Evolutionary conservation across 441 rosid genomes (phyloP).

Genomic region (Syzygium syzygioides): DNA sequence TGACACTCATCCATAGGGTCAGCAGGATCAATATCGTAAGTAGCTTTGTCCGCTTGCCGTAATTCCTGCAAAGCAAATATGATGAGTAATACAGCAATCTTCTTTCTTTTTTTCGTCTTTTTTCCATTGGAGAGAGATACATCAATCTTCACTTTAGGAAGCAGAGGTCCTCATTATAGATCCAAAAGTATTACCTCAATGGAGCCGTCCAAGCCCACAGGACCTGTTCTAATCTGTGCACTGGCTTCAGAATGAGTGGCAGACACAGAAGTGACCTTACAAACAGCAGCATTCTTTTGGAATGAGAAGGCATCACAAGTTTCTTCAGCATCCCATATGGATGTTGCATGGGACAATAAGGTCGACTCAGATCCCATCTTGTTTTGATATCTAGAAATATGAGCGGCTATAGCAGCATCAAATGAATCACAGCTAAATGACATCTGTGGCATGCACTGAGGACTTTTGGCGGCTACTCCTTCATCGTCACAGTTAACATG

Average conservation of each 20-base stretch:
- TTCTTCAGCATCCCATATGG: slow-evolving; percentile 97
- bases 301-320: slow-evolving; percentile 96
- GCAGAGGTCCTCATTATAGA: neutral
- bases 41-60: slow-evolving; percentile 22
- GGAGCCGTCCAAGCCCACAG: slow-evolving; percentile 18
- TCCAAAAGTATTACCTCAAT: slow-evolving; percentile 32
- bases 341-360: slow-evolving; percentile 39
- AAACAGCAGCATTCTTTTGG: slow-evolving; percentile 29
- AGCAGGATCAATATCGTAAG: slow-evolving; percentile 25
- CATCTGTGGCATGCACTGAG: slow-evolving; percentile 48
- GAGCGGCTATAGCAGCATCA: slow-evolving; percentile 98
- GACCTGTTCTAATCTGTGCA: slow-evolving; percentile 21
- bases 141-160: neutral
- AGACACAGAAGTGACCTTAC: slow-evolving; percentile 21
- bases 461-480: slow-evolving; percentile 27
- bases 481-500: slow-evolving; percentile 28
- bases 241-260: slow-evolving; percentile 22
- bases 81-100: neutral
- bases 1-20: slow-evolving; percentile 43
- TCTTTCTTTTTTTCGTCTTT: neutral
- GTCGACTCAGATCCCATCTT: slow-evolving; percentile 36
- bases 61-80: slow-evolving; percentile 29
- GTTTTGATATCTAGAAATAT: slow-evolving; percentile 68
- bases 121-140: neutral
- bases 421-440: slow-evolving; percentile 92